phyloP scores from a whole-genome alignment of 2,329 filamentous ascomycete species.

The Xylaria sp. region DNA sequence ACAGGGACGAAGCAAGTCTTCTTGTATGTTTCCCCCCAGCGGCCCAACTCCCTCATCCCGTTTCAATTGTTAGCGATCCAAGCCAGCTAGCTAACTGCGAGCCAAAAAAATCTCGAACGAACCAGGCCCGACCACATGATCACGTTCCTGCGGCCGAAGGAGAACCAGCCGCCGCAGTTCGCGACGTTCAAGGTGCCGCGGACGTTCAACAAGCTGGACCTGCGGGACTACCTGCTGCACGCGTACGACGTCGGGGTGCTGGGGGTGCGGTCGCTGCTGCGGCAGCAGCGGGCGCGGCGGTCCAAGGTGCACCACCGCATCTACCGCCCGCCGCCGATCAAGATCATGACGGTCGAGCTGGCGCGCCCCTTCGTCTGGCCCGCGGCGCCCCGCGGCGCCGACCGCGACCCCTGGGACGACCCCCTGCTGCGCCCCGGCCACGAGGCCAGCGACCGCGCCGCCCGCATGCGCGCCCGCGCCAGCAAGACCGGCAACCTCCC shows the following conservation, averaged over 20 bases:
- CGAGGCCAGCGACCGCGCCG: too few relatives aligned
- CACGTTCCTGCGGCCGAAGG: slow-evolving; percentile 72
- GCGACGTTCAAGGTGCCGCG: slow-evolving; percentile 91
- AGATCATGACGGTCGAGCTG: slow-evolving; percentile 96
- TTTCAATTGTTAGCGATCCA: neutral
- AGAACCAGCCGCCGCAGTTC: slow-evolving; percentile 71
- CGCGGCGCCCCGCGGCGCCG: slow-evolving; percentile 62
- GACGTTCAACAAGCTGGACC: slow-evolving; percentile 92
- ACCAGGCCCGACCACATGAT: slow-evolving; percentile 79
- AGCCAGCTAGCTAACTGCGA: neutral
- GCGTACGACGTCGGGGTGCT: slow-evolving; percentile 76
- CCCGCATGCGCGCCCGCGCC: too few relatives aligned
- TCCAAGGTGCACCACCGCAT: slow-evolving; percentile 55
- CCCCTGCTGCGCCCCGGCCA: too few relatives aligned
- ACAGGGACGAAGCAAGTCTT: slow-evolving; percentile 37
- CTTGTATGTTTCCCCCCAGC: slow-evolving; percentile 32
- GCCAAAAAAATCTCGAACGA: slow-evolving; percentile 4
- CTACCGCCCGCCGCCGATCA: slow-evolving; percentile 73
- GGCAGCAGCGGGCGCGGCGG: slow-evolving; percentile 62
- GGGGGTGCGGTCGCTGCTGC: slow-evolving; percentile 78
- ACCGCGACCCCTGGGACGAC: slow-evolving; percentile 63
- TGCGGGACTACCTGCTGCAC: slow-evolving; percentile 92
- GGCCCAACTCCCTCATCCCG: neutral
- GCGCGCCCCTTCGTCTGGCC: slow-evolving; percentile 88
- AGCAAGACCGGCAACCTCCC: slow-evolving; percentile 41